Base-by-base conservation (phyloP, 495 filamentous ascomycete genomes). In the Neurospora cerealis region DNA sequence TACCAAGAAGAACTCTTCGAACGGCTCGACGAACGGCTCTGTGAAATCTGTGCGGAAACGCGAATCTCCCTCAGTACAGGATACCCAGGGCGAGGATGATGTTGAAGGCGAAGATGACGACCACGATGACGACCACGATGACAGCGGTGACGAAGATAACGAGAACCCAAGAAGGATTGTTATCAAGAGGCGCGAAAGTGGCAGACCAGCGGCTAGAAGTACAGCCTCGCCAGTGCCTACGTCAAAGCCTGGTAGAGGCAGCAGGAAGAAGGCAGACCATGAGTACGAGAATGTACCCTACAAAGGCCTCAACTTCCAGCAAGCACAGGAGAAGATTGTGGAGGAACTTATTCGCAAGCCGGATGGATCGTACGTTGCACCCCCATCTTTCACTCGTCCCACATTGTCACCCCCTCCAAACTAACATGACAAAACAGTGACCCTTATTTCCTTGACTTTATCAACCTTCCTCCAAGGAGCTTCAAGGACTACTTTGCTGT, bases 281-380 rank as follows among this genome's bases (percentile, higher is more conserved):
- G 75, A 89, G 76, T 87, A 88, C 70, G 81, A 85, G 71, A 84
- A 83, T 72, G 85, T 83, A 69, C 83, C 85, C 13, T 90, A 89
- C 80, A 84, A 89, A 74, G 89, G 89, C 54, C 88, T 92, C 70
- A 89, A 77, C 28, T 92, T 96, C 77, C 92, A 94, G 76, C 85
- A 93, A 74, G 93, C 93, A 1, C 93, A 96, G 78, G 92, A 95
- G 73, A 91, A 92, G 83, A 90, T 96, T 39, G 83, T 96, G 0
- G 86, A 88, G 38, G 91, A 92, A 74, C 74, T 93, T 70, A 85
- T 93, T 13, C 84, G 87, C 32, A 85, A 90, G 72, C 87, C 88
- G 66, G 91, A 93, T 69, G 83, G 85, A 69, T 79, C 86, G 90
- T 90, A 80, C 79, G 87, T 85, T n/a, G 73, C 41, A 76, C 79